phyloP scores from a whole-genome alignment of 352 stramenopile species.

The Pythium vanterpoolii region DNA sequence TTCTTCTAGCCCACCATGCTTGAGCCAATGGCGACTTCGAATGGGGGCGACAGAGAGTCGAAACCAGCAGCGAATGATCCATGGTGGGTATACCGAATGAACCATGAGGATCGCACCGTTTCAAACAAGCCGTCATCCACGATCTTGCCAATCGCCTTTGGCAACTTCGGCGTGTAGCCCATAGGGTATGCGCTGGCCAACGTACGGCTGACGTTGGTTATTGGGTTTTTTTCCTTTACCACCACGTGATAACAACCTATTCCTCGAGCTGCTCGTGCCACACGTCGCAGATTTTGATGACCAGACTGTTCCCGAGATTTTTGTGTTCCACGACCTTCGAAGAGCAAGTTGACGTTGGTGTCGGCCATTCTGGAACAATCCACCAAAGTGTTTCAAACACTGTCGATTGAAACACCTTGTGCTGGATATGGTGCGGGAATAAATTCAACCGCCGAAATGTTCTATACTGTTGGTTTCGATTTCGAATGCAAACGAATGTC shows the following conservation, averaged over 20 bases:
- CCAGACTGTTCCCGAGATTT: neutral
- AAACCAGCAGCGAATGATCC: no score
- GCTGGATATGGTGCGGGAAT: no score
- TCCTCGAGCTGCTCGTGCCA: neutral
- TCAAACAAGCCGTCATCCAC: no score
- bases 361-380: slow-evolving; percentile 25
- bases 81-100: no score
- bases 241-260: no score
- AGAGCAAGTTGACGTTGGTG: slow-evolving; percentile 13
- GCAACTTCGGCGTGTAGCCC: no score
- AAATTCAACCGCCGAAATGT: slow-evolving; percentile 13
- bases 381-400: slow-evolving; percentile 17
- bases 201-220: neutral
- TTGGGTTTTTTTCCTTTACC: neutral
- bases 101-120: no score
- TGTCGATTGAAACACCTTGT: neutral
- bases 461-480: slow-evolving; percentile 14
- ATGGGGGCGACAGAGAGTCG: no score
- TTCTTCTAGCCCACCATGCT: no score
- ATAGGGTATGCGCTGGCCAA: no score
- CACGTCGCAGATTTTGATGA: slow-evolving; percentile 5
- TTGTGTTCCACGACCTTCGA: neutral
- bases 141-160: no score
- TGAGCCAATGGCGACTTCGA: no score
- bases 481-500: slow-evolving; percentile 10